These are phyloP conservation scores for Cutaneotrichosporon arboriforme DNA, from an alignment of 1,284 basidiomycete species.

Conservation along the genomic window DNA sequence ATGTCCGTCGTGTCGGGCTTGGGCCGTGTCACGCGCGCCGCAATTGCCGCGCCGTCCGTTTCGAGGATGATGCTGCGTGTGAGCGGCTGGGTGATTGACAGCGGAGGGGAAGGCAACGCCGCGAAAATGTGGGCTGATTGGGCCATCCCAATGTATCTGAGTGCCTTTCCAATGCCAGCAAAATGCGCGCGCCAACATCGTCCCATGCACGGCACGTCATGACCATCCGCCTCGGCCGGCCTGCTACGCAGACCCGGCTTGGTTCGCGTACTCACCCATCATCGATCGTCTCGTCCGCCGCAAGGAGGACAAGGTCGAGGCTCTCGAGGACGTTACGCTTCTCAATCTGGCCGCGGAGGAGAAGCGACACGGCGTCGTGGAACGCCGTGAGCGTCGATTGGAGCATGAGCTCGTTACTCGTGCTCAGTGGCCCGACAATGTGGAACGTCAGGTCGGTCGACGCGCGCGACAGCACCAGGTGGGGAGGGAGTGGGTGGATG, in stretches of 20 bases:
- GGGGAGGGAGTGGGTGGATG: constrained; percentile 81
- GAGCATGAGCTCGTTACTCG: constrained; percentile 96
- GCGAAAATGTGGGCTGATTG: too few relatives aligned
- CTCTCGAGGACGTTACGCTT: constrained; percentile 94
- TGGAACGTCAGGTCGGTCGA: constrained; percentile 94
- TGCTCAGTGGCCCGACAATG: constrained; percentile 73
- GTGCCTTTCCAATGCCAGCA: too few relatives aligned
- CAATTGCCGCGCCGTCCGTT: constrained; percentile 91
- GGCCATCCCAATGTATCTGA: too few relatives aligned
- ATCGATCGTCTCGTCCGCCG: constrained; percentile 94
- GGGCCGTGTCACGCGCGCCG: constrained; percentile 87
- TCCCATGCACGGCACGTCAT: too few relatives aligned
- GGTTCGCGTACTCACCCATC: constrained; percentile 67
- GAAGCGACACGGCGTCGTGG: constrained; percentile 74
- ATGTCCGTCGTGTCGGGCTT: constrained; percentile 92
- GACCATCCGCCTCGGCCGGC: too few relatives aligned
- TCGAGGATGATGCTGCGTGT: constrained; percentile 85
- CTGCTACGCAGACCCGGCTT: too few relatives aligned
- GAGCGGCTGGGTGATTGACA: too few relatives aligned
- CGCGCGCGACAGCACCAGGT: constrained; percentile 88
- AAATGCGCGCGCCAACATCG: too few relatives aligned
- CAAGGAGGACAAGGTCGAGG: constrained; percentile 85
- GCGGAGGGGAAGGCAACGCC: too few relatives aligned
- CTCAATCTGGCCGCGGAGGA: constrained; percentile 88
- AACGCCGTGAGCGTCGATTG: constrained; percentile 75